Percentiles rank a stretch among this genome's conserved stretches.
These are phyloP conservation scores for Ophiostoma sp. DNA, from an alignment of 2,329 filamentous ascomycete species.

Conservation along the genomic window DNA sequence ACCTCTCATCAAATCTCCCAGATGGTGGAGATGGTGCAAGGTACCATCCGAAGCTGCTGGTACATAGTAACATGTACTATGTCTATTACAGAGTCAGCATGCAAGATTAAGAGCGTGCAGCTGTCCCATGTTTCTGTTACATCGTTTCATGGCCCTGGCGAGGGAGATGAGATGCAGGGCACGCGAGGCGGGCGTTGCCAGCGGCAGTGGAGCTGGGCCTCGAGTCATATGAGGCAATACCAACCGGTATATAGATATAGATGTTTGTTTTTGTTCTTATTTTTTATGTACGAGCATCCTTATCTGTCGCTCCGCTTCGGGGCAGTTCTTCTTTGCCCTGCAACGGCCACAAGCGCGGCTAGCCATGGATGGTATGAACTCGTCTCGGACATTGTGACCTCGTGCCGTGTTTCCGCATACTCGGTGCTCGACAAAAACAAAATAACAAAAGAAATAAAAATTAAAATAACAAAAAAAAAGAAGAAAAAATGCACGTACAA, in stretches of 20 bases:
- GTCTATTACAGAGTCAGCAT: not conserved
- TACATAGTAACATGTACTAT: not conserved
- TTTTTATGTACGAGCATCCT: too few species aligned
- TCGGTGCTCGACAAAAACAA: too few species aligned
- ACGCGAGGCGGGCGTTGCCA: not conserved
- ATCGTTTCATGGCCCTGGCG: conserved; percentile 1
- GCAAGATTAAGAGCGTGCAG: conserved; percentile 1
- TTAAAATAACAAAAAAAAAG: not conserved
- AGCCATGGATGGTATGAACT: not conserved
- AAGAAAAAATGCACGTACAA: too few species aligned
- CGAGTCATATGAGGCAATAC: not conserved
- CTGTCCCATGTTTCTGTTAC: conserved; percentile 4
- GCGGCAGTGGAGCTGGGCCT: not conserved
- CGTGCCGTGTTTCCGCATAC: not conserved
- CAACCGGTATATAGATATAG: not conserved
- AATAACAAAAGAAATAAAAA: too few species aligned
- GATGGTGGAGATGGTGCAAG: not conserved
- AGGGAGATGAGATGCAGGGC: conserved; percentile 1
- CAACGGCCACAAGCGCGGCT: not conserved
- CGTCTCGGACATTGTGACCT: not conserved
- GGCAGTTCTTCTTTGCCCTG: not conserved
- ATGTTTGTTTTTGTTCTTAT: too few species aligned
- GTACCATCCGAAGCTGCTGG: not conserved
- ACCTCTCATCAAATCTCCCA: conserved; percentile 1
- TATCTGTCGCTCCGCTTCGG: too few species aligned